Base-by-base conservation (phyloP, 495 filamentous ascomycete genomes). In the Pyrenula aspistea region DNA sequence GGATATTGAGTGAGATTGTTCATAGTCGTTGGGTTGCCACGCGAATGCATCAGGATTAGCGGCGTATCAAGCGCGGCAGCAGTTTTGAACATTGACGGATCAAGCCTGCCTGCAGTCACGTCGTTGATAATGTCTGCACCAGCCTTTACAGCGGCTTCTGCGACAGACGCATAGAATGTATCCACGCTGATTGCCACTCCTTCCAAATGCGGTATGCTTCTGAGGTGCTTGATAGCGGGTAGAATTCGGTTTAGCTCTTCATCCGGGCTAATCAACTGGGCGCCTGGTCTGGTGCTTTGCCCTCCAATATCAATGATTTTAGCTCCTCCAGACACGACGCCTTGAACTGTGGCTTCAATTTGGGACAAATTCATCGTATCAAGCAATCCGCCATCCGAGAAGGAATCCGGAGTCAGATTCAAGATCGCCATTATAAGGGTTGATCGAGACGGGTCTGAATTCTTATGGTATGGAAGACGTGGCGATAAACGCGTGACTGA, bases 41-140 rank as follows among this genome's bases (percentile, higher is more conserved):
- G 89, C 86, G 92, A 96, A 68, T 98, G 93, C 90, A 94, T 95
- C 22, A 98, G 73, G 62, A 88, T 86, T 47, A 95, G 79, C 1
- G 91, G 86, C 57, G 84, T 86, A n/a, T 88, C 87, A 0, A 92
- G 76, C 1, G 77, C 68, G 0, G 93, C 93, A 51, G 89, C 83
- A 0, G 88, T 92, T 3, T 81, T 65, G 0, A 98, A 77, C 90
- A 98, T 96, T 0, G 81, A 79, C 0, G 81, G 71, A 63, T 97
- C 93, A 48, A 95, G 73, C 2, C 72, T 65, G 11, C 93, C 93
- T 2, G 85, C 89, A 0, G 89, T 94, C 48, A 98, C 82, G 68
- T 98, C 93, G 73, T 98, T 98, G 68, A 98, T 81, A 61, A 98
- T 88, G 62, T 97, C 84, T 2, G 93, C 92, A 52, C 93, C 93